These are phyloP conservation scores for Fusarium falciforme DNA, from an alignment of 2,329 filamentous ascomycete genomes.

Conservation along the genomic window DNA sequence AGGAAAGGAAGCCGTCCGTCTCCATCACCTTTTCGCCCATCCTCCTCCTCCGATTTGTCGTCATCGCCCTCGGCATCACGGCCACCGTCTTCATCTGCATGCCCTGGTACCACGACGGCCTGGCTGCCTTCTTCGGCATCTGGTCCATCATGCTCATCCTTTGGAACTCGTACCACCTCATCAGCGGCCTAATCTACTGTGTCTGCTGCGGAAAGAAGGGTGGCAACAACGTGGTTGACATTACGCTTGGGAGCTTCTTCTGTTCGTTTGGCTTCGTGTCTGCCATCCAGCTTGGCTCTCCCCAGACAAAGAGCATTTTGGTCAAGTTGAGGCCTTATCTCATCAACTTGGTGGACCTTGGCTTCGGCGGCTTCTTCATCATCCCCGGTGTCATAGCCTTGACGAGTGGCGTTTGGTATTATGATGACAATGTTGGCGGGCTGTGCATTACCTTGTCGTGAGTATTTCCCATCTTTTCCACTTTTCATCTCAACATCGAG, in stretches of 20 bases:
- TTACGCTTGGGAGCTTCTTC: slow-evolving; percentile 37
- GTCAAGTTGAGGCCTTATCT: slow-evolving; percentile 15
- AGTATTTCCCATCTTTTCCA: slow-evolving; percentile 1
- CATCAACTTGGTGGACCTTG: slow-evolving; percentile 31
- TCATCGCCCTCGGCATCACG: slow-evolving; percentile 29
- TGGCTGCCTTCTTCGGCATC: slow-evolving; percentile 20
- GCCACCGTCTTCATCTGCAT: slow-evolving; percentile 23
- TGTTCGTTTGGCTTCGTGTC: slow-evolving; percentile 24
- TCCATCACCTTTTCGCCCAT: slow-evolving; percentile 32
- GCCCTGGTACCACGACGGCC: neutral
- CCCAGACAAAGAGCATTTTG: neutral
- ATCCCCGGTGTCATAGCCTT: slow-evolving; percentile 25
- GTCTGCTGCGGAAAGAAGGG: neutral
- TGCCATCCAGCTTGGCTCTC: neutral
- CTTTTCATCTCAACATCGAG: neutral
- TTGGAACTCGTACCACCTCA: slow-evolving; percentile 23
- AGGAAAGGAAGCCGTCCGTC: slow-evolving; percentile 17
- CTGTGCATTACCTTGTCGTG: slow-evolving; percentile 35
- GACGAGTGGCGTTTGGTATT: slow-evolving; percentile 1
- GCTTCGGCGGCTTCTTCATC: slow-evolving; percentile 31
- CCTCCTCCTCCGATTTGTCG: slow-evolving; percentile 22
- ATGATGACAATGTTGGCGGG: slow-evolving; percentile 1
- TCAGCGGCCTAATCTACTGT: slow-evolving; percentile 12
- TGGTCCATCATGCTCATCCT: slow-evolving; percentile 21
- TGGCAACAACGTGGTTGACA: slow-evolving; percentile 30